phyloP scores from a whole-genome alignment of 129 eudicot species.

The Oenanthe sinensis region DNA sequence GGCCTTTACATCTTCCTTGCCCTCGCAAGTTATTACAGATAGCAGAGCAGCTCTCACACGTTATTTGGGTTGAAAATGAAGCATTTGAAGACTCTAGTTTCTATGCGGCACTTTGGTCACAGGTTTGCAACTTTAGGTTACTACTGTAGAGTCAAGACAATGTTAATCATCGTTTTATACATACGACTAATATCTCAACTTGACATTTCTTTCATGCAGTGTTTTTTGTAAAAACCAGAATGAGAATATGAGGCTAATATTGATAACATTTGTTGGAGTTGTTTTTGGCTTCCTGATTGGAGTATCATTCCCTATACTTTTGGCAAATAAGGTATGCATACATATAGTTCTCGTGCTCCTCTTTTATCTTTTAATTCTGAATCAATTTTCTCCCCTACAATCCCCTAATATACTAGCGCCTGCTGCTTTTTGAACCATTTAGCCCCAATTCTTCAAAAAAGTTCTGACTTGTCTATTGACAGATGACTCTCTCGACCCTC shows the following conservation, averaged over 20 bases:
- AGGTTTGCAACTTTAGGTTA: slow-evolving; percentile 26
- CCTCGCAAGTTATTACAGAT: slow-evolving; percentile 13
- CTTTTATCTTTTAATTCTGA: not conserved
- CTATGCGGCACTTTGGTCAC: slow-evolving; percentile 34
- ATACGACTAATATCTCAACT: not conserved
- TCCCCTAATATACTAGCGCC: not conserved
- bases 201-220: slow-evolving; percentile 15
- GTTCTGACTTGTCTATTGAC: slow-evolving; percentile 15
- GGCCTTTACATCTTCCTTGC: slow-evolving; percentile 16
- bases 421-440: slow-evolving; percentile 1
- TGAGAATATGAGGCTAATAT: slow-evolving; percentile 45
- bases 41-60: slow-evolving; percentile 18
- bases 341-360: not conserved
- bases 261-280: slow-evolving; percentile 43
- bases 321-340: slow-evolving; percentile 46
- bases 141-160: not conserved
- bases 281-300: slow-evolving; percentile 72
- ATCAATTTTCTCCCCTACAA: not conserved
- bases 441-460: not conserved
- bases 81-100: slow-evolving; percentile 26
- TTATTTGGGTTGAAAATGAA: slow-evolving; percentile 12
- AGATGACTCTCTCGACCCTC: slow-evolving; percentile 47
- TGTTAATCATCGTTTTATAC: not conserved
- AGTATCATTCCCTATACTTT: slow-evolving; percentile 44
- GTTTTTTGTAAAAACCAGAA: slow-evolving; percentile 40